Percentiles rank a stretch among this genome's conserved stretches.
These are phyloP conservation scores for Emydomyces testavorans DNA, from an alignment of 2,329 filamentous ascomycete genomes.

Conservation along the genomic window DNA sequence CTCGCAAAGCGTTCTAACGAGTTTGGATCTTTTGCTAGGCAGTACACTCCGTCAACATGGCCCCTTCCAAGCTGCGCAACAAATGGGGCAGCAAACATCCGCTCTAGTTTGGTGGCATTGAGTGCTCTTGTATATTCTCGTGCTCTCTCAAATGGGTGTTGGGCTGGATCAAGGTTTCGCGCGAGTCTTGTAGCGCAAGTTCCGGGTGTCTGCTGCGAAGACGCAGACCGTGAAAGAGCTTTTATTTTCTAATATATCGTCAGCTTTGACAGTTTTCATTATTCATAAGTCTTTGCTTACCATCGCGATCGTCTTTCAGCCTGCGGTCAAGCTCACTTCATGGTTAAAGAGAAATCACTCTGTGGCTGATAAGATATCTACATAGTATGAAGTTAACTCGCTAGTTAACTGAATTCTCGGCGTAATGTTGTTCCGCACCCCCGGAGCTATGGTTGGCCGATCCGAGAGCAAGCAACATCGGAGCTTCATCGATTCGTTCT, in stretches of 20 bases:
- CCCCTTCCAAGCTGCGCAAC: slow-evolving; percentile 76
- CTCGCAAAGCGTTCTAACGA: slow-evolving; percentile 65
- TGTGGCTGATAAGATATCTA: background rate
- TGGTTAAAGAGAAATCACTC: too few species aligned
- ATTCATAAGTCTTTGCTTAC: slow-evolving; percentile 7
- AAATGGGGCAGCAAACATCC: slow-evolving; percentile 81
- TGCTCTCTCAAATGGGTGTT: slow-evolving; percentile 84
- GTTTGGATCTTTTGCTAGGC: slow-evolving; percentile 66
- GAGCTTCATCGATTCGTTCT: background rate
- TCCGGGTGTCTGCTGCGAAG: slow-evolving; percentile 39
- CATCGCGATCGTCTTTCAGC: slow-evolving; percentile 12
- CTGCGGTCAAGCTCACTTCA: too few species aligned
- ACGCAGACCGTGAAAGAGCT: slow-evolving; percentile 37
- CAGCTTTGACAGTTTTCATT: background rate
- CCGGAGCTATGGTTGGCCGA: background rate
- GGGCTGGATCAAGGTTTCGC: slow-evolving; percentile 60
- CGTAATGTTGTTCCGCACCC: slow-evolving; percentile 5
- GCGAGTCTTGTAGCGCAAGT: slow-evolving; percentile 36
- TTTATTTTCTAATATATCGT: slow-evolving; percentile 43
- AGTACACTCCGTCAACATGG: slow-evolving; percentile 84
- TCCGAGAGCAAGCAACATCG: background rate
- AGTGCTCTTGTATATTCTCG: slow-evolving; percentile 69
- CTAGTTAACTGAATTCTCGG: background rate
- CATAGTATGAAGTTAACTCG: too few species aligned
- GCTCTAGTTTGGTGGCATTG: slow-evolving; percentile 82